Evolutionary conservation across 331 rosid species (phyloP).

Genomic region (Quercus phellos): DNA sequence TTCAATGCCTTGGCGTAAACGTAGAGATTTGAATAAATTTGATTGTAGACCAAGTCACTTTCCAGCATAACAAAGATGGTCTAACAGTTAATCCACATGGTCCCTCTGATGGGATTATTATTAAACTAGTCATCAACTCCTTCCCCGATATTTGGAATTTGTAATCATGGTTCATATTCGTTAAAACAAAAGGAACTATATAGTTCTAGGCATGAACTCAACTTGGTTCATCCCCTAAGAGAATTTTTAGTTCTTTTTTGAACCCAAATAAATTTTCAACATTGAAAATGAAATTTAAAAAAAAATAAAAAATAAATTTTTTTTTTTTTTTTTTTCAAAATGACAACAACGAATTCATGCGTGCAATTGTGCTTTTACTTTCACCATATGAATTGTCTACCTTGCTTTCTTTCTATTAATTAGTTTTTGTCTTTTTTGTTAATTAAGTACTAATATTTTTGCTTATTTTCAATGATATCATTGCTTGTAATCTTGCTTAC

Average conservation of each 20-base stretch:
- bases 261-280: too few species aligned
- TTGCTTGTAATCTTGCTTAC: conserved; percentile 6
- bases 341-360: too few species aligned
- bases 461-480: background rate
- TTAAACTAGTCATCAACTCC: background rate
- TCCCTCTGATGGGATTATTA: background rate
- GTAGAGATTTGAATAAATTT: background rate
- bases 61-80: background rate
- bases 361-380: background rate
- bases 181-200: background rate
- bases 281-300: too few species aligned
- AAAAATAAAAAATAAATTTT: too few species aligned
- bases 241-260: too few species aligned
- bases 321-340: too few species aligned
- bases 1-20: conserved; percentile 21
- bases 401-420: background rate
- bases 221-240: too few species aligned
- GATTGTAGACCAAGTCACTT: background rate
- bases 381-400: background rate
- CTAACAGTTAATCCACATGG: too few species aligned
- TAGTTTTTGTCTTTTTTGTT: background rate
- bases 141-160: background rate
- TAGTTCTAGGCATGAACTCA: background rate
- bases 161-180: background rate
- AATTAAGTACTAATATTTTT: background rate